Evolutionary conservation across 495 filamentous ascomycete genomes (phyloP).

Genomic region (Hypoxylon rickii): DNA sequence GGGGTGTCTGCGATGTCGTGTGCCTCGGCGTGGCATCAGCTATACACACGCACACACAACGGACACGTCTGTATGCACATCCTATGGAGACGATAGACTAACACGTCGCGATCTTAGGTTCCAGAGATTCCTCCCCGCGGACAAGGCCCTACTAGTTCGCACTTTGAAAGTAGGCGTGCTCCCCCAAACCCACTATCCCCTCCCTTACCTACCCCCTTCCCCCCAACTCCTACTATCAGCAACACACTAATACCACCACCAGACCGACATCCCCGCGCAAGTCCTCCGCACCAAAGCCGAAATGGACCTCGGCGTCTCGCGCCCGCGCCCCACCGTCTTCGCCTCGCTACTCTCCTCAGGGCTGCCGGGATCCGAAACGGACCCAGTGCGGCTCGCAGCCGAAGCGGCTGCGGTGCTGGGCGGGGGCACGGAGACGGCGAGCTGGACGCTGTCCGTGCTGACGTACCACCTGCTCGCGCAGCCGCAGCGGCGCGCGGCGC

Average conservation of each 20-base stretch:
- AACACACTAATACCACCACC: background rate
- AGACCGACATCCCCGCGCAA: slow-evolving; percentile 23
- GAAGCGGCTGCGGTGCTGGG: slow-evolving; percentile 51
- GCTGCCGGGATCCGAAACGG: background rate
- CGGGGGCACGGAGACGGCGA: slow-evolving; percentile 56
- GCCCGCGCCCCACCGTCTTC: slow-evolving; percentile 10
- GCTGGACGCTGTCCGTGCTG: slow-evolving; percentile 41
- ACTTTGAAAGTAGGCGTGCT: background rate
- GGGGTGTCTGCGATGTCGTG: too few species aligned
- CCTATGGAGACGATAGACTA: background rate
- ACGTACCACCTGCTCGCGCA: slow-evolving; percentile 46
- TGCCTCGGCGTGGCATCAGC: background rate
- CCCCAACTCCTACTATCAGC: background rate
- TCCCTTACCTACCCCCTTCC: too few species aligned
- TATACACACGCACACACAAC: too few species aligned
- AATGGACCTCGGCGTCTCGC: background rate
- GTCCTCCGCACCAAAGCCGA: slow-evolving; percentile 6
- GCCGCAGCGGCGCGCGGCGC: slow-evolving; percentile 28
- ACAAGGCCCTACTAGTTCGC: background rate
- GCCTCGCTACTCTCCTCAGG: background rate
- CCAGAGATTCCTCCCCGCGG: background rate
- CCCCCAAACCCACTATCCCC: background rate
- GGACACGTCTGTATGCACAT: too few species aligned
- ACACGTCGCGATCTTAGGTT: background rate
- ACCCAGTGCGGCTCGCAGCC: slow-evolving; percentile 7